Evolutionary conservation across 257 asterid genomes (phyloP), one percentile per base, ranked within the genome.

Genomic region (Solanum peruvianum): DNA sequence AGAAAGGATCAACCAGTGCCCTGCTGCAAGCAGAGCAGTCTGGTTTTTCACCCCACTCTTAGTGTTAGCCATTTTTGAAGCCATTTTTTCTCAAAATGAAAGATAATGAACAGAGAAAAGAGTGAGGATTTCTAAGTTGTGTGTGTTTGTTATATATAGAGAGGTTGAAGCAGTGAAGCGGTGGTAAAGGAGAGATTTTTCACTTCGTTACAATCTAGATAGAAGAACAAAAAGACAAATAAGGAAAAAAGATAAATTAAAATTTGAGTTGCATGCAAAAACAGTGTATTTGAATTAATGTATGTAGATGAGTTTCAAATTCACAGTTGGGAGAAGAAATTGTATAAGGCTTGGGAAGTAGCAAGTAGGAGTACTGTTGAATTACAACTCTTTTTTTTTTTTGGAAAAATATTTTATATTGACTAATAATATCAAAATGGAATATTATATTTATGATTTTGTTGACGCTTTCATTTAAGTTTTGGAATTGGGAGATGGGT

Each of bases 1-100:
- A 20, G 92, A 90, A 11, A 88, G 33, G 27, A 87, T 71, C 58
- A 90, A 73, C 85, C 89, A 41, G 23, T 88, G 77, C 89, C 84
- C 25, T 15, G 91, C 76, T 37, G 78, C 80, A 47, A 85, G 35
- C 58, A 67, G 77, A 78, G 82, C 12, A 25, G 33, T 31, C 45
- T 66, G 67, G 31, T 25, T 60, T 11, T 56, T 82, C 8, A 85
- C 35, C 4, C 35, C 35, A 12, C 35, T 56, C 31, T 13, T 1
- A 4, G 35, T 3, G 20, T 15, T 69, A 11, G 16, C 7, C 7
- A 18, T 41, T 47, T 18, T 80, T 6, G 45, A 18, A 9, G 69
- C 27, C 85, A 81, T 81, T 78, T 81, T 81, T 49, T 18, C 16
- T 9, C 20, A 35, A 80, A 39, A 76, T n/a, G 60, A 42, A n/a